A percentile compares a stretch with the other conserved stretches of the same genome.
Evolutionary conservation across 2,329 filamentous ascomycete species (phyloP).

Genomic region (Tolypocladium ophioglossoides): DNA sequence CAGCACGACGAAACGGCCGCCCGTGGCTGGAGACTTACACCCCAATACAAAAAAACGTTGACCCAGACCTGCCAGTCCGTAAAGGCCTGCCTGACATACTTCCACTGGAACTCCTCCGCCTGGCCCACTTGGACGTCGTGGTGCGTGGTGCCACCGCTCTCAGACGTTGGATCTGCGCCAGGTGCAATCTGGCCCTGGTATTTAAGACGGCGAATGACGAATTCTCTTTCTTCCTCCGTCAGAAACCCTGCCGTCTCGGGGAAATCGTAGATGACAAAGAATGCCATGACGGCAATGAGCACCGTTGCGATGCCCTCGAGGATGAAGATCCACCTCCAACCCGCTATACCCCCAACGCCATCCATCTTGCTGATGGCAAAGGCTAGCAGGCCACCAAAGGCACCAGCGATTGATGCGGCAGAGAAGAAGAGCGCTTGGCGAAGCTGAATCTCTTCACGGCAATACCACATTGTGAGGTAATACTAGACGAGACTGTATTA

Average conservation of each 20-base stretch:
- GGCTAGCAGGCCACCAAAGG: conserved; percentile 62
- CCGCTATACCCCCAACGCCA: conserved; percentile 46
- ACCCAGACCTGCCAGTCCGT: conserved; percentile 71
- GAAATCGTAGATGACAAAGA: conserved; percentile 69
- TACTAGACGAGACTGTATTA: conserved; percentile 20
- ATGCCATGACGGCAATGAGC: conserved; percentile 53
- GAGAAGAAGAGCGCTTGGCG: conserved; percentile 69
- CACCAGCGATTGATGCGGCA: conserved; percentile 68
- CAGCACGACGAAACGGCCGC: too few species aligned
- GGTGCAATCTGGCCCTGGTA: conserved; percentile 39
- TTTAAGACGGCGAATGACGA: conserved; percentile 60
- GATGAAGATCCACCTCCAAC: conserved; percentile 59
- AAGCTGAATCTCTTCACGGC: conserved; percentile 42
- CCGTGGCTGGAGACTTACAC: conserved; percentile 35
- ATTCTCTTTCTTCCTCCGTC: conserved; percentile 56
- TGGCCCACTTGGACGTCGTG: conserved; percentile 36
- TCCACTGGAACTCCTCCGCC: conserved; percentile 65
- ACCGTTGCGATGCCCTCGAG: conserved; percentile 62
- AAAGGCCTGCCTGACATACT: conserved; percentile 62
- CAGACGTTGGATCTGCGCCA: neutral
- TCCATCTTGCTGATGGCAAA: conserved; percentile 62
- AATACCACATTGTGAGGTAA: conserved; percentile 49
- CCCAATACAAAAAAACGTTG: conserved; percentile 52
- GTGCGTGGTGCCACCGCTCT: conserved; percentile 2
- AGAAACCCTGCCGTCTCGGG: conserved; percentile 71